Evolutionary conservation across 2,329 filamentous ascomycete species (phyloP), one percentile per base, ranked within the genome.

Genomic region (Aaosphaeria pasadenensis): DNA sequence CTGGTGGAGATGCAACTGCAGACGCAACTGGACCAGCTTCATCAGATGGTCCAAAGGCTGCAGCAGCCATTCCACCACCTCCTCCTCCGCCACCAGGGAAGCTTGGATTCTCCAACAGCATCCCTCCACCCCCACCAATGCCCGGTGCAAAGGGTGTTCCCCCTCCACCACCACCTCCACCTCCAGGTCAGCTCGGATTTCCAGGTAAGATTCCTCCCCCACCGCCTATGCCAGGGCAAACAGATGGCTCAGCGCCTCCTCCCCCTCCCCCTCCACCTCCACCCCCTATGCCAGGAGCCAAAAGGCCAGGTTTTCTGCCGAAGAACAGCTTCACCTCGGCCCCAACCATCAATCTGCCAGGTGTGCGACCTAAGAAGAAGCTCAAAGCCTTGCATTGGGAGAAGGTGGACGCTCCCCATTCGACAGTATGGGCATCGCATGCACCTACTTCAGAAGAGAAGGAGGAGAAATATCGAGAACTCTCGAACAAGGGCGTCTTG

Each of bases 361-460:
- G 91, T 51, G 89, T 91, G 45, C 80, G 92, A 59, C 91, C 94
- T 24, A 97, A 96, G 82, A 97, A 96, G 84, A 99, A 97, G 79
- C 89, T 99, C 71, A 99, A 99, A 83, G 92, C 92, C 50, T 80
- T 99, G 58, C 94, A 99, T 75, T 97, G 94, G 92, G 94, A 99
- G 74, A 97, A 97, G 77, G 90, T 99, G 46, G 94, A 99, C 71
- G 83, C 88, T 45, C 89, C 91, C 24, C 85, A 94, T 67, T 88
- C 90, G 44, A 96, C 92, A 46, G 89, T 96, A 60, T 97, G 92
- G 92, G 91, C 91, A 32, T 81, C 84, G 6, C 90, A 95, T 69
- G 83, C 88, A 30, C 87, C 89, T 5, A 95, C 89, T n/a, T 83
- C 85, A 4, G 86, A 95, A 67, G 88, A 88, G 52, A 89, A 91